Evolutionary conservation across 306 rosid genomes (phyloP).

Genomic region (Ormosia semicastrata): DNA sequence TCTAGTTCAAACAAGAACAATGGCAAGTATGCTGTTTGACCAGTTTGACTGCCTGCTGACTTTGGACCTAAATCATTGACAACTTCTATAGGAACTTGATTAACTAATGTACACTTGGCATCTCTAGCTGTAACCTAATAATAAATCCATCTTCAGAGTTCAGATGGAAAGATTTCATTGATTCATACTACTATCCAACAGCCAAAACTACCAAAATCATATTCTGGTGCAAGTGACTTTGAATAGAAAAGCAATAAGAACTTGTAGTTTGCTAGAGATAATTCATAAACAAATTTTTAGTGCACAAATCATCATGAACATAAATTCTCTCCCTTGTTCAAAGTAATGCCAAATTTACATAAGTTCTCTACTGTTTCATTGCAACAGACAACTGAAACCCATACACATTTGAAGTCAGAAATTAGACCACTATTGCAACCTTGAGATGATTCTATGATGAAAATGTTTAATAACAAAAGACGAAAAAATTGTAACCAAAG

Average conservation of each 20-base stretch:
- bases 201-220: not conserved
- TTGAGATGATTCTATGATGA: not conserved
- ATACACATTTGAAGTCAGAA: not conserved
- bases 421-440: not conserved
- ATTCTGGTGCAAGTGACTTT: not conserved
- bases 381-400: conserved; percentile 7
- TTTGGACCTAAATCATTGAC: not conserved
- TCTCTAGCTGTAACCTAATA: not conserved
- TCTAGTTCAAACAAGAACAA: conserved; percentile 5
- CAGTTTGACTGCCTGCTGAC: not conserved
- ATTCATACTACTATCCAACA: not conserved
- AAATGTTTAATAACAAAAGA: not conserved
- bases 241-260: not conserved
- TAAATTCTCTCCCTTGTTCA: not conserved
- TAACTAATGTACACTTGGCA: not conserved
- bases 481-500: not conserved
- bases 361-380: not conserved
- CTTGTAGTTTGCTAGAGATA: not conserved
- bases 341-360: not conserved
- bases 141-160: not conserved
- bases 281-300: not conserved
- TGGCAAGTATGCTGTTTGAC: not conserved
- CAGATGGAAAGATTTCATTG: not conserved
- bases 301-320: not conserved
- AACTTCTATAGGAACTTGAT: not conserved